Evolutionary conservation across 805 yeast genomes (phyloP), one percentile per base, ranked within the genome.

Genomic region (Nakazawaea wickerhamii): DNA sequence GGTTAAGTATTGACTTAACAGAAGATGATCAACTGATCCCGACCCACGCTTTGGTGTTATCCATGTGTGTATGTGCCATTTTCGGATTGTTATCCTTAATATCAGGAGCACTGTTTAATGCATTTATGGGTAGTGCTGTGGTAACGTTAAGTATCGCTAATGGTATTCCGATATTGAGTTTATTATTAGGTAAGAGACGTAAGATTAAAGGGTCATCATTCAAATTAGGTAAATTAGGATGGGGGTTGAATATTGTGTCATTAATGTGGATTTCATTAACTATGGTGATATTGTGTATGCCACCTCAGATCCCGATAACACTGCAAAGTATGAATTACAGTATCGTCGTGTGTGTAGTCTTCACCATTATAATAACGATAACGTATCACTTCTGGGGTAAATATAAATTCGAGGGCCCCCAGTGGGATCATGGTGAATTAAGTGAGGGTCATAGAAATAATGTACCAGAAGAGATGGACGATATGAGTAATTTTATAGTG

Each of bases 51-150:
- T 66, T 84, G 20, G 59, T 79, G 32, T 61, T 84, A 34, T 78
- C 87, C 13, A 79, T 82, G 71, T 73, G 62, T 0, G 76, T 82
- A 17, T 75, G 86, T 23, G 72, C 73, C 15, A 42, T 75, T 2
- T 60, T 85, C 36, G 85, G 90, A 1, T 57, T 80, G 6, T 65
- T 86, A 31, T 83, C 90, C 3, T 61, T 86, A 34, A 59, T 85
- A 1, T 83, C 91, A 0, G 66, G 79, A 4, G 75, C 89, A 6
- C 89, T 93, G 0, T 83, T 86, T 60, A 82, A 82, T 58, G 89
- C 95, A 3, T 85, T 86, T 58, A 77, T 85, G 64, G 93, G 95
- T 0, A 81, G 90, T 14, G 81, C 91, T 8, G 93, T 87, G 2
- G 71, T 85, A 17, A 74, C 88, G 3, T 64, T 86, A 45, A 80